Evolutionary conservation across 2,329 filamentous ascomycete genomes (phyloP).

Genomic region (Pseudocercospora cruenta): DNA sequence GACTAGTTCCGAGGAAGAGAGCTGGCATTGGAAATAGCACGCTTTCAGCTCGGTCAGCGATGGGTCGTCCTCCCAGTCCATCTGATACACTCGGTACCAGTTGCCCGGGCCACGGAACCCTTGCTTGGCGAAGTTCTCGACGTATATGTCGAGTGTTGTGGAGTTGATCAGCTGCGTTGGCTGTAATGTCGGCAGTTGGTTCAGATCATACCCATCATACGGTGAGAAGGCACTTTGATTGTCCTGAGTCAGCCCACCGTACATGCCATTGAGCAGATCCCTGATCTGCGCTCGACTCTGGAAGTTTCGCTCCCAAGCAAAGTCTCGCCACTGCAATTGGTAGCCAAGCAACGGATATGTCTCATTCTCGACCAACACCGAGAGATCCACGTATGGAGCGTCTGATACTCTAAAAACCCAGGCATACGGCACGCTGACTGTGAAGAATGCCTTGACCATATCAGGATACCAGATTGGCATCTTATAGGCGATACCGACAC

Average conservation of each 20-base stretch:
- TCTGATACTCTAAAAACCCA: conserved; percentile 11
- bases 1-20: conserved; percentile 1
- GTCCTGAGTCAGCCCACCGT: conserved; percentile 3
- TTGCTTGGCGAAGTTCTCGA: neutral
- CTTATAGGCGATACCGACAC: conserved; percentile 74
- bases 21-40: neutral
- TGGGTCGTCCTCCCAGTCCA: conserved; percentile 6
- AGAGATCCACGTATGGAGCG: conserved; percentile 6
- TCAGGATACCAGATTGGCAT: conserved; percentile 70
- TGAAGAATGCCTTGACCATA: conserved; percentile 72
- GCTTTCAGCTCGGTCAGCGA: neutral
- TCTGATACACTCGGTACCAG: conserved; percentile 5
- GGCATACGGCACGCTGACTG: conserved; percentile 74
- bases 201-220: neutral
- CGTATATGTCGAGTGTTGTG: neutral
- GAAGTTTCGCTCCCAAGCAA: conserved; percentile 8
- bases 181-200: neutral
- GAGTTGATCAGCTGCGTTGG: neutral
- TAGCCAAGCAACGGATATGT: conserved; percentile 5
- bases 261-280: neutral
- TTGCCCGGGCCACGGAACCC: conserved; percentile 6
- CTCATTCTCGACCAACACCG: neutral
- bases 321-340: conserved; percentile 7
- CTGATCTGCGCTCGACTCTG: neutral
- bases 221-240: neutral